Evolutionary conservation across 805 yeast species (phyloP).

Genomic region (Starmera caribaea): DNA sequence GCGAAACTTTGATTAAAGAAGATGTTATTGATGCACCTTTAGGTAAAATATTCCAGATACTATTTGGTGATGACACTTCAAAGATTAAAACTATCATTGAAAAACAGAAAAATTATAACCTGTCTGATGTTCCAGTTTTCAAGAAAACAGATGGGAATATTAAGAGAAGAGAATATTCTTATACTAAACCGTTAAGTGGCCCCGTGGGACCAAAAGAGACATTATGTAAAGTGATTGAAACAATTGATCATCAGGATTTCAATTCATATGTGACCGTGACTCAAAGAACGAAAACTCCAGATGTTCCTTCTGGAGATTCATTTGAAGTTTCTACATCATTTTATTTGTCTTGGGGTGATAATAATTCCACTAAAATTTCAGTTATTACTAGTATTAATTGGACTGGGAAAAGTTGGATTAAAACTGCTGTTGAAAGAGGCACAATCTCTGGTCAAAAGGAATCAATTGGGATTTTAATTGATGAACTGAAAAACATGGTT

Average conservation of each 20-base stretch:
- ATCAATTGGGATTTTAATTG: constrained; percentile 37
- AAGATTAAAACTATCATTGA: constrained; percentile 35
- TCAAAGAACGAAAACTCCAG: constrained; percentile 62
- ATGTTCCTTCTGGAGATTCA: constrained; percentile 71
- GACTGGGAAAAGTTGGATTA: constrained; percentile 73
- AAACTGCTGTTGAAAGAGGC: constrained; percentile 66
- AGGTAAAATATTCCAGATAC: constrained; percentile 46
- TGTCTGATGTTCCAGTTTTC: constrained; percentile 38
- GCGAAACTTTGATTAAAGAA: constrained; percentile 48
- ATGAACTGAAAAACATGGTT: constrained; percentile 28
- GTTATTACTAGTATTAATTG: constrained; percentile 54
- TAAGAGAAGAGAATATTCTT: constrained; percentile 40
- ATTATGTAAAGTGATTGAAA: constrained; percentile 52
- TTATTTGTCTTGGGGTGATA: constrained; percentile 52
- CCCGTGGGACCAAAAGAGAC: constrained; percentile 77
- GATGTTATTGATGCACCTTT: constrained; percentile 51
- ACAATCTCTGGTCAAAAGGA: constrained; percentile 65
- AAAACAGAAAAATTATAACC: constrained; percentile 55
- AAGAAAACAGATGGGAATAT: constrained; percentile 18
- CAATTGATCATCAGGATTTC: constrained; percentile 41
- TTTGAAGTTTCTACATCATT: constrained; percentile 53
- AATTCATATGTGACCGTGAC: constrained; percentile 37
- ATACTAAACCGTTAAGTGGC: constrained; percentile 54
- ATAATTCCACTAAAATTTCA: constrained; percentile 41
- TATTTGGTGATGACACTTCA: constrained; percentile 52